These are phyloP conservation scores for Oxyria digyna DNA, from an alignment of 148 eudicot species.

Conservation along the genomic window DNA sequence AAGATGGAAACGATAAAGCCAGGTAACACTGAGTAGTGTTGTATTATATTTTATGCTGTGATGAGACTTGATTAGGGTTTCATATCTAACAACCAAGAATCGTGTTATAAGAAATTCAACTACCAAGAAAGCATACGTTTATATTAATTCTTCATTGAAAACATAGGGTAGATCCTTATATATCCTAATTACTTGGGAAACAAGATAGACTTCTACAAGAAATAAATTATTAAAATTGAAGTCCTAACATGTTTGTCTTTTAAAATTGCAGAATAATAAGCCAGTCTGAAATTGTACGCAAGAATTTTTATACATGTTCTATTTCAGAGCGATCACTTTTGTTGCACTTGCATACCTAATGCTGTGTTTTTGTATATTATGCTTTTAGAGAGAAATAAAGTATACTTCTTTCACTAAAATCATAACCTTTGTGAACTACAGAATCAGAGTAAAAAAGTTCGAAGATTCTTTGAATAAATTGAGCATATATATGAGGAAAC, in stretches of 20 bases:
- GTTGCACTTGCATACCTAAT: not conserved
- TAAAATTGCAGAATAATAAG: not conserved
- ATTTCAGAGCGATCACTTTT: not conserved
- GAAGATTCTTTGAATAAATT: slow-evolving; percentile 53
- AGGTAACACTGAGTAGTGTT: slow-evolving; percentile 28
- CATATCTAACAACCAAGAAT: no score
- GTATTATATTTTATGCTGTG: not conserved
- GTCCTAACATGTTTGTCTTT: not conserved
- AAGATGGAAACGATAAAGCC: slow-evolving; percentile 50
- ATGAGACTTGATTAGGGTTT: no score
- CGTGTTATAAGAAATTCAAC: no score
- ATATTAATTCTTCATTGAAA: no score
- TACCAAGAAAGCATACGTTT: no score
- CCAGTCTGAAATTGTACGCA: not conserved
- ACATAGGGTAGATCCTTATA: no score
- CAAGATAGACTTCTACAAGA: no score
- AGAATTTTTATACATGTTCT: not conserved
- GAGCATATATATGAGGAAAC: slow-evolving; percentile 45
- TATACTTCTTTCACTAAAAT: not conserved
- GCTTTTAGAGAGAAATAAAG: not conserved
- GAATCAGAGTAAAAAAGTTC: slow-evolving; percentile 53
- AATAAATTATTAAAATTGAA: no score
- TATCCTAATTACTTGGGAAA: no score
- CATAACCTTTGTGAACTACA: slow-evolving; percentile 14
- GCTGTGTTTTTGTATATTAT: not conserved